A percentile compares a stretch with the other conserved stretches of the same genome.
Evolutionary conservation across 345 rosid genomes (phyloP).

Genomic region (Dipteronia dyeriana): DNA sequence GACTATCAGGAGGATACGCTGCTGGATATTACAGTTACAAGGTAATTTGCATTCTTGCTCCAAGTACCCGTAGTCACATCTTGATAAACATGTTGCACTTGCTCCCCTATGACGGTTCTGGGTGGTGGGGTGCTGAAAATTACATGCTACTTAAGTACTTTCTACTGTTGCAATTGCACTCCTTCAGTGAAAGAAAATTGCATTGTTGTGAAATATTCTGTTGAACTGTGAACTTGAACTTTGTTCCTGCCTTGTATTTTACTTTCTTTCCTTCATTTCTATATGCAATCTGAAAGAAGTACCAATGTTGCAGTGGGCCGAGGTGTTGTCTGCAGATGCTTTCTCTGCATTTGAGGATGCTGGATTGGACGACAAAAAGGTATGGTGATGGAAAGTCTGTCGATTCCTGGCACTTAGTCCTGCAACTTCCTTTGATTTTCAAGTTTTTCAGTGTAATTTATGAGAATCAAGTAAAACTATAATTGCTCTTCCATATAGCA

Average conservation of each 20-base stretch:
- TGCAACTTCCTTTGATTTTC: neutral
- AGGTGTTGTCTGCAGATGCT: constrained; percentile 95
- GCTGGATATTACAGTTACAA: constrained; percentile 98
- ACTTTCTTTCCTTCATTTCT: constrained; percentile 4
- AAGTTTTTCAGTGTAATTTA: neutral
- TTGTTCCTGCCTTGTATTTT: constrained; percentile 9
- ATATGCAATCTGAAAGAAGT: constrained; percentile 26
- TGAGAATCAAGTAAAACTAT: neutral
- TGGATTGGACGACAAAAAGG: constrained; percentile 77
- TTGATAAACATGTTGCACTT: neutral
- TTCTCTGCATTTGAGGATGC: constrained; percentile 96
- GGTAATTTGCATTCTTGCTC: constrained; percentile 42
- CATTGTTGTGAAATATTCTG: neutral
- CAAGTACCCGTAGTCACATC: neutral
- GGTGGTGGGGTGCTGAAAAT: neutral
- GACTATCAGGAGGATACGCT: constrained; percentile 75
- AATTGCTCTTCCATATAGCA: neutral
- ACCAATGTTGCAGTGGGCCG: constrained; percentile 86
- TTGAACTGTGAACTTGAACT: neutral
- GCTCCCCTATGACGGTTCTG: neutral
- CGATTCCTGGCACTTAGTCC: constrained; percentile 4
- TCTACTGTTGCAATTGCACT: neutral
- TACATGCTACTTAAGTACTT: neutral
- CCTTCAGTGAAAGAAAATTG: neutral
- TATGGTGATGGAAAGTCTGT: constrained; percentile 29